Evolutionary conservation across 805 yeast species (phyloP).

Genomic region (Tetrapisispora namnaoensis): DNA sequence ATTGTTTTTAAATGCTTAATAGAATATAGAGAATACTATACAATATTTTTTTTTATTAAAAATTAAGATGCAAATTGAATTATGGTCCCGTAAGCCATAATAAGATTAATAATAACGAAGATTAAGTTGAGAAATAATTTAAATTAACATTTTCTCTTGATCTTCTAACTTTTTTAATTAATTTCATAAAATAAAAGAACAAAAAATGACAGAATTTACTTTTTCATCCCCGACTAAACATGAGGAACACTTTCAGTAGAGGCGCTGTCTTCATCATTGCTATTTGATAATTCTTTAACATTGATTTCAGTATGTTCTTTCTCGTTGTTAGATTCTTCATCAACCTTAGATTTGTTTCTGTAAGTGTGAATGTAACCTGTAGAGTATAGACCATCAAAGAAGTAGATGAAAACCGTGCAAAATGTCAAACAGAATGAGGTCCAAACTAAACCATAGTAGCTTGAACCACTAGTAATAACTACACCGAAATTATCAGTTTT

Average conservation of each 20-base stretch:
- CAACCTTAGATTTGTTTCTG: neutral
- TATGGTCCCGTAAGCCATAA: neutral
- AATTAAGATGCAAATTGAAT: slow-evolving; percentile 1
- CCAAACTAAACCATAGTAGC: slow-evolving; percentile 26
- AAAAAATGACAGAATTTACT: neutral
- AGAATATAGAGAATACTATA: neutral
- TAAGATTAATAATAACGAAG: neutral
- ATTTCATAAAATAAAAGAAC: neutral
- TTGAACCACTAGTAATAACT: slow-evolving; percentile 15
- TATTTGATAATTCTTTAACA: slow-evolving; percentile 1
- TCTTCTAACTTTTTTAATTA: neutral
- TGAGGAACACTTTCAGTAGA: slow-evolving; percentile 1
- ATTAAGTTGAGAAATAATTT: neutral
- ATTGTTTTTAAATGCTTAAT: slow-evolving; percentile 1
- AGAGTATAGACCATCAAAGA: slow-evolving; percentile 3
- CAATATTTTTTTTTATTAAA: neutral
- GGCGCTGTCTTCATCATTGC: slow-evolving; percentile 2
- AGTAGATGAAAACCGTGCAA: slow-evolving; percentile 11
- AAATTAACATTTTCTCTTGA: neutral
- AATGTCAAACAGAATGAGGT: slow-evolving; percentile 21
- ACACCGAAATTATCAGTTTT: slow-evolving; percentile 25
- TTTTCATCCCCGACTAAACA: neutral
- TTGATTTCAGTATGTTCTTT: neutral
- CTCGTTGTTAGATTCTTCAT: slow-evolving; percentile 1
- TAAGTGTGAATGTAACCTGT: slow-evolving; percentile 1